Conservation (phyloP, 306 rosid species). For the Ochetophila trinervis region DNA sequence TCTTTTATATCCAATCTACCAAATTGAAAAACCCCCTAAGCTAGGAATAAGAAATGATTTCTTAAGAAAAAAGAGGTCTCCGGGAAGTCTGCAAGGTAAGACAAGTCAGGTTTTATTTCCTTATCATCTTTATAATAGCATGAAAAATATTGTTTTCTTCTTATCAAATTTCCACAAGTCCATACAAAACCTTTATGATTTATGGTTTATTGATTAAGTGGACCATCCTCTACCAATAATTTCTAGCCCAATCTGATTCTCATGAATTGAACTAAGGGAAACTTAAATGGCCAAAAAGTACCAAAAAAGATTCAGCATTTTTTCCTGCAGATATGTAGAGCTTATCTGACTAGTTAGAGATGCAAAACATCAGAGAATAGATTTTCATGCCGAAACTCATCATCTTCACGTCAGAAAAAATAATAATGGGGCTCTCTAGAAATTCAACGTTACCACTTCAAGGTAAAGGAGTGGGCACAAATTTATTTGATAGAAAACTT, state of each 20-base stretch:
- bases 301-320: not conserved
- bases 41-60: too few species aligned
- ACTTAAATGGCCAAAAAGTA: not conserved
- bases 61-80: too few species aligned
- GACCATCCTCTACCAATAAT: not conserved
- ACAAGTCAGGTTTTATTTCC: too few species aligned
- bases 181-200: not conserved
- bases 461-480: not conserved
- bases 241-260: not conserved
- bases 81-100: too few species aligned
- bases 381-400: not conserved
- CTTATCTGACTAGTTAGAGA: not conserved
- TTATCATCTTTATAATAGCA: not conserved
- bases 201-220: not conserved
- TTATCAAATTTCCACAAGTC: not conserved
- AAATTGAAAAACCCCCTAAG: too few species aligned
- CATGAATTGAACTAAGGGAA: not conserved
- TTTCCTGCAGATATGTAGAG: not conserved
- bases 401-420: not conserved
- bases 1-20: too few species aligned
- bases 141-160: not conserved
- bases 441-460: not conserved
- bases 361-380: too few species aligned
- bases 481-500: not conserved
- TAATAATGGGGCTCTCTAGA: not conserved